phyloP scores from a whole-genome alignment of 2,329 filamentous ascomycete species.

The Talaromyces sp. region DNA sequence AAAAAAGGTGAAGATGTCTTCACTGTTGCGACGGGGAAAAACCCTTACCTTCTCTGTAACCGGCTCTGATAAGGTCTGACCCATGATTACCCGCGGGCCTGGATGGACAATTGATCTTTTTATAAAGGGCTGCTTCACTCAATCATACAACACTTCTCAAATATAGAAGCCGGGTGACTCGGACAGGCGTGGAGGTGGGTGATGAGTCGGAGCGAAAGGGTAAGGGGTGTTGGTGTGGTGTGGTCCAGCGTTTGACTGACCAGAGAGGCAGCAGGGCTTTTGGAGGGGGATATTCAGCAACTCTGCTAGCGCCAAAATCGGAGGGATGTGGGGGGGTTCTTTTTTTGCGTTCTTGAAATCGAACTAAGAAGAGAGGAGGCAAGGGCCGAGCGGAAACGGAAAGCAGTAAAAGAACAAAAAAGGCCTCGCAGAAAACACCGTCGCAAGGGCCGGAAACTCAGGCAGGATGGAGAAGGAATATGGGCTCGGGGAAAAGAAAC shows the following conservation, averaged over 20 bases:
- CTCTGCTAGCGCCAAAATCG: constrained; percentile 18
- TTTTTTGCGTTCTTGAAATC: background rate
- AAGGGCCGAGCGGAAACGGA: background rate
- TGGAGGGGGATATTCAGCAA: constrained; percentile 7
- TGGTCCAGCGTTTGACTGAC: background rate
- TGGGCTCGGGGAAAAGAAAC: background rate
- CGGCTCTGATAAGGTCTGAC: constrained; percentile 98
- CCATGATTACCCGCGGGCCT: constrained; percentile 59
- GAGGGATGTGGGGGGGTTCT: constrained; percentile 9
- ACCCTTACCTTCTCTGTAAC: constrained; percentile 92
- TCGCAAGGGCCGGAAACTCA: background rate
- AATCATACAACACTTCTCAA: constrained; percentile 1
- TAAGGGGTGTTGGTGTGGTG: background rate
- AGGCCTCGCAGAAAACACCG: too few relatives aligned
- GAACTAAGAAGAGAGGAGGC: background rate
- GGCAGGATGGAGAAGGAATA: background rate
- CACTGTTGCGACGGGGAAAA: constrained; percentile 17
- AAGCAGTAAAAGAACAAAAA: background rate
- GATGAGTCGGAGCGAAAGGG: background rate
- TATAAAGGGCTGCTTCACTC: constrained; percentile 6
- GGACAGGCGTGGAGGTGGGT: background rate
- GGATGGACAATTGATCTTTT: constrained; percentile 13
- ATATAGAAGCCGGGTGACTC: background rate
- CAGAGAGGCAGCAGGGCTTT: background rate
- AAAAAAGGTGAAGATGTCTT: constrained; percentile 2